These are phyloP conservation scores for Drechslerella stenobrocha DNA, from an alignment of 2,329 filamentous ascomycete species.

Conservation along the genomic window DNA sequence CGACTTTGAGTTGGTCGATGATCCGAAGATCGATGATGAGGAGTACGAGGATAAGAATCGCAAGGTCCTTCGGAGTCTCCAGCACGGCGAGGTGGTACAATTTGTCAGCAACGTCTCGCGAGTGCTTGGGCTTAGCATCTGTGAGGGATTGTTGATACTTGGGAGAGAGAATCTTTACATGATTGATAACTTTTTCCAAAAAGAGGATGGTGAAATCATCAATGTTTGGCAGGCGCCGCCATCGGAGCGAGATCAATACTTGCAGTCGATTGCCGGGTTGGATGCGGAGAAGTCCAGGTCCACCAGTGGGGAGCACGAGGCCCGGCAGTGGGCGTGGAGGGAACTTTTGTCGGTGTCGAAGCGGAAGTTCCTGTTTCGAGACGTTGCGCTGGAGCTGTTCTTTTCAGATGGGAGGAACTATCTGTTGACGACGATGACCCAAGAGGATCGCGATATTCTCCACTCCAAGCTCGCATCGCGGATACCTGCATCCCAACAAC, in stretches of 20 bases:
- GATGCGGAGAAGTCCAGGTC: slow-evolving; percentile 66
- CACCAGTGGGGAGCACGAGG: slow-evolving; percentile 70
- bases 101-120: slow-evolving; percentile 94
- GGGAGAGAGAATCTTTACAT: slow-evolving; percentile 92
- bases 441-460: slow-evolving; percentile 74
- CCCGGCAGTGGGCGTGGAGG: slow-evolving; percentile 87
- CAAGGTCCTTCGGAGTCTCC: slow-evolving; percentile 91
- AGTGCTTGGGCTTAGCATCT: slow-evolving; percentile 88
- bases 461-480: slow-evolving; percentile 74
- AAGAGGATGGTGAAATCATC: slow-evolving; percentile 92
- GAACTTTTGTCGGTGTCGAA: slow-evolving; percentile 96
- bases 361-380: slow-evolving; percentile 88
- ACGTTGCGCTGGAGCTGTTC: slow-evolving; percentile 95
- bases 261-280: slow-evolving; percentile 83
- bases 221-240: slow-evolving; percentile 90
- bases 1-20: slow-evolving; percentile 93
- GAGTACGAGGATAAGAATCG: slow-evolving; percentile 96
- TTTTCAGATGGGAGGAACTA: slow-evolving; percentile 97
- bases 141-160: slow-evolving; percentile 88
- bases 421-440: slow-evolving; percentile 79
- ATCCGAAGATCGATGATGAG: slow-evolving; percentile 78
- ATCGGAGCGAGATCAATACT: slow-evolving; percentile 92
- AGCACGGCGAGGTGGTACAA: slow-evolving; percentile 87
- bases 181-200: slow-evolving; percentile 94
- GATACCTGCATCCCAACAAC: slow-evolving; percentile 69